phyloP scores from a whole-genome alignment of 257 asterid genomes.

The Solanum ahanhuiri region DNA sequence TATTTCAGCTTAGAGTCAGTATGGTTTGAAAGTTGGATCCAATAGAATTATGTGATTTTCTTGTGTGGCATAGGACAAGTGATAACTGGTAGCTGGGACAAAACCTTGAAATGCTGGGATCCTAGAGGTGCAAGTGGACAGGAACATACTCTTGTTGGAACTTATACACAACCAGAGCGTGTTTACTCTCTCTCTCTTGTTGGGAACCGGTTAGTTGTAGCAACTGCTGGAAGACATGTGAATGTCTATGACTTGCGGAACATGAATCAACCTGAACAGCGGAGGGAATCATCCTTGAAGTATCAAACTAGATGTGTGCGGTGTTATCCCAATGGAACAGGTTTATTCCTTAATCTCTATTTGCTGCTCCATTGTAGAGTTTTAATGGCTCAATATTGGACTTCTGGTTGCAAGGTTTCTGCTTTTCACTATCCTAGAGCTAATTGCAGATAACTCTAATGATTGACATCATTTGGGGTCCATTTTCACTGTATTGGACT shows the following conservation, averaged over 20 bases:
- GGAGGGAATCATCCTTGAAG: conserved; percentile 90
- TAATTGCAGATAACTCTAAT: not conserved
- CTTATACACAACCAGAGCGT: conserved; percentile 93
- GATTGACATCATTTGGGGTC: not conserved
- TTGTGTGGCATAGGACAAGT: conserved; percentile 62
- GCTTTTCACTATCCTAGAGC: not conserved
- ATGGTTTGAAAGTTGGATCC: not conserved
- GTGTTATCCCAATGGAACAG: conserved; percentile 93
- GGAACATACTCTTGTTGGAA: conserved; percentile 76
- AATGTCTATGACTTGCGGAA: conserved; percentile 85
- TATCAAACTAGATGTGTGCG: conserved; percentile 92
- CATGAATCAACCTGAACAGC: conserved; percentile 93
- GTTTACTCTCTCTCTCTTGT: conserved; percentile 83
- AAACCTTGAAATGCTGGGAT: conserved; percentile 94
- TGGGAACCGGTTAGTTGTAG: conserved; percentile 83
- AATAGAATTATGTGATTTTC: not conserved
- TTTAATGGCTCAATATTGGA: not conserved
- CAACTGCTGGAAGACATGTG: conserved; percentile 98
- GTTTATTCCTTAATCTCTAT: conserved; percentile 21
- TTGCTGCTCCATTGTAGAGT: not conserved
- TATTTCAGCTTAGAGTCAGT: not conserved
- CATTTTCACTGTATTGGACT: not conserved
- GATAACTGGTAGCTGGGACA: conserved; percentile 98
- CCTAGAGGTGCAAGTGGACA: conserved; percentile 97
- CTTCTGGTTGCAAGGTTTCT: not conserved